Conservation (phyloP, 768 basidiomycete genomes). For the Xerocomellus intermedius region DNA sequence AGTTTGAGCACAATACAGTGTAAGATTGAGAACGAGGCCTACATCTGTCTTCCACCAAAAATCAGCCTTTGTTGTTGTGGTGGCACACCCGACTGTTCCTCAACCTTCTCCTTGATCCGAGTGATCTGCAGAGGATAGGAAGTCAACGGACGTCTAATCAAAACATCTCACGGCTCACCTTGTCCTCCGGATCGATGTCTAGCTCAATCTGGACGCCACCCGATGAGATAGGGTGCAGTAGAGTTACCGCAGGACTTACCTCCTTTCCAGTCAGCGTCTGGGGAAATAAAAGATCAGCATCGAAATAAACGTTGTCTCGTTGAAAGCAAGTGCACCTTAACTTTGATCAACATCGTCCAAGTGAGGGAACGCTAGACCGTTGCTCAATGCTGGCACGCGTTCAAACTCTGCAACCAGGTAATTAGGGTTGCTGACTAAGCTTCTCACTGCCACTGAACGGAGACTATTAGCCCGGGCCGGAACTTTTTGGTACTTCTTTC, state of each 20-base stretch:
- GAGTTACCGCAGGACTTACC: constrained; percentile 43
- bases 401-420: background rate
- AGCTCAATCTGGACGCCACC: constrained; percentile 72
- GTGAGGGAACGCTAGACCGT: background rate
- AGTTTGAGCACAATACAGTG: background rate
- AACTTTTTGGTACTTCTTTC: too few relatives aligned
- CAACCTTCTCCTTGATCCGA: constrained; percentile 95
- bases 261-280: constrained; percentile 85
- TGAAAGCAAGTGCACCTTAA: constrained; percentile 16
- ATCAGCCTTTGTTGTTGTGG: constrained; percentile 95
- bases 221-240: constrained; percentile 6
- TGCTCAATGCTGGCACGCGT: too few relatives aligned
- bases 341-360: constrained; percentile 26
- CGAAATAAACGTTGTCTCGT: background rate
- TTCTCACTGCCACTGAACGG: background rate
- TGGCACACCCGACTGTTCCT: constrained; percentile 97
- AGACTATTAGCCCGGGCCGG: too few relatives aligned
- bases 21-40: constrained; percentile 27
- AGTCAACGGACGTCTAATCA: background rate
- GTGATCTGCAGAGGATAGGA: constrained; percentile 56
- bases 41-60: constrained; percentile 93
- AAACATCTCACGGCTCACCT: constrained; percentile 44
- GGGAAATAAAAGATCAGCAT: background rate
- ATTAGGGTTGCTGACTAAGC: constrained; percentile 12
- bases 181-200: constrained; percentile 88